Conservation (phyloP, 2,329 filamentous ascomycete genomes). For the Calonectria pseudoturangicola region DNA sequence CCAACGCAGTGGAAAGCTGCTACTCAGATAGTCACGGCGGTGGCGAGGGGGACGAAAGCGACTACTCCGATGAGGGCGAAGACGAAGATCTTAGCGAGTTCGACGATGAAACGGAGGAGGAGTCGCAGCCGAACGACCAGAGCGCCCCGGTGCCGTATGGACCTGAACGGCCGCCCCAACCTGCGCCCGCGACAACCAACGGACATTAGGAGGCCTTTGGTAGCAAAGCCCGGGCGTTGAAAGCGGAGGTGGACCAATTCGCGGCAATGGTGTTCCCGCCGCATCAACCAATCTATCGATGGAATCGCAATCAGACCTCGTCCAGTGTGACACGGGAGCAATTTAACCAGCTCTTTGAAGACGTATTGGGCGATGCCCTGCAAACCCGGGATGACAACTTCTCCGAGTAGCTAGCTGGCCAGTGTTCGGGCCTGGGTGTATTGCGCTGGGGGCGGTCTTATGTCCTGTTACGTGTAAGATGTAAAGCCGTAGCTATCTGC, state of each 20-base stretch:
- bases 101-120: slow-evolving; percentile 76
- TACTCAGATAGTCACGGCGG: slow-evolving; percentile 73
- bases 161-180: slow-evolving; percentile 68
- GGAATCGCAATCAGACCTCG: slow-evolving; percentile 23
- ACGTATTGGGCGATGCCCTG: slow-evolving; percentile 36
- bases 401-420: slow-evolving; percentile 43
- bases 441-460: slow-evolving; percentile 44
- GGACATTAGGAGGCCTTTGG: slow-evolving; percentile 63
- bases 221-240: slow-evolving; percentile 42
- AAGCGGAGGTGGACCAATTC: slow-evolving; percentile 28
- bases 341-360: slow-evolving; percentile 37
- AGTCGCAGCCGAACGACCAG: slow-evolving; percentile 62
- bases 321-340: slow-evolving; percentile 29
- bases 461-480: slow-evolving; percentile 53
- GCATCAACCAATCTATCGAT: slow-evolving; percentile 12
- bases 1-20: slow-evolving; percentile 74
- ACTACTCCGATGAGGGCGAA: slow-evolving; percentile 79
- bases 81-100: slow-evolving; percentile 79
- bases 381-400: slow-evolving; percentile 26
- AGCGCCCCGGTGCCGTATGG: slow-evolving; percentile 65
- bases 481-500: slow-evolving; percentile 52
- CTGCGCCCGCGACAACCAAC: slow-evolving; percentile 62
- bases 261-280: slow-evolving; percentile 7
- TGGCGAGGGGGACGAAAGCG: slow-evolving; percentile 75
- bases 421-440: slow-evolving; percentile 41